Base-by-base conservation (phyloP, 1,139 yeast species). In the Lodderomyces oxycetoniae region DNA sequence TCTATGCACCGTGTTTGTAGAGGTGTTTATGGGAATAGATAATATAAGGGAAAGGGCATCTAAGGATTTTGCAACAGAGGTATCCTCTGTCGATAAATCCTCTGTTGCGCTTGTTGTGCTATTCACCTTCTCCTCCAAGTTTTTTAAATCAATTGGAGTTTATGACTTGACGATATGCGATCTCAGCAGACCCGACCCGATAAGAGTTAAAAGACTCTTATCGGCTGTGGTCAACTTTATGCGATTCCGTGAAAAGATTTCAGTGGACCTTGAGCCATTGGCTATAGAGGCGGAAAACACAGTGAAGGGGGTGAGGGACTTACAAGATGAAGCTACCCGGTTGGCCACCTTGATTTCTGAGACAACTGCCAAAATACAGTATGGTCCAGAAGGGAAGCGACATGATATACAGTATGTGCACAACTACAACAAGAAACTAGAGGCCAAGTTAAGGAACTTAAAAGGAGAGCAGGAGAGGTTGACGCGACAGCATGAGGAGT, bases 151-250 rank as follows among this genome's bases (percentile, higher is more conserved):
- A 37, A 80, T 91, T 52, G 96, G 96, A 0, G 74, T 87, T 3
- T 67, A 74, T 38, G 95, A 88, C 54, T 83, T 87, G 49, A 72
- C 79, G 29, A 63, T 87, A 35, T 67, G 74, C 61, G 96, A 88
- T 57, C 62, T 74, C 17, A 48, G 56, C 42, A 49, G 61, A 28
- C 96, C 96, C 0, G 95, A 87, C 16, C 68, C 85, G 0, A 58
- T 56, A 31, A 63, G 94, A 38, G 67, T 77, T 3, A 62, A 78
- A 43, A 64, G 93, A 32, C 68, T 85, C 13, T 57, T 88, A 20
- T 85, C 95, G 52, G 94, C 93, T 1, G 79, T 88, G 33, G 83
- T 87, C 12, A 87, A 88, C 52, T 88, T 76, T 63, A 94, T 94
- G 2, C 62, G 93, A 39, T 87, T 84, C 49, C 68, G 95, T 45